Conservation (phyloP, 75 land plant species). For the Selaginella moellendorffii region DNA sequence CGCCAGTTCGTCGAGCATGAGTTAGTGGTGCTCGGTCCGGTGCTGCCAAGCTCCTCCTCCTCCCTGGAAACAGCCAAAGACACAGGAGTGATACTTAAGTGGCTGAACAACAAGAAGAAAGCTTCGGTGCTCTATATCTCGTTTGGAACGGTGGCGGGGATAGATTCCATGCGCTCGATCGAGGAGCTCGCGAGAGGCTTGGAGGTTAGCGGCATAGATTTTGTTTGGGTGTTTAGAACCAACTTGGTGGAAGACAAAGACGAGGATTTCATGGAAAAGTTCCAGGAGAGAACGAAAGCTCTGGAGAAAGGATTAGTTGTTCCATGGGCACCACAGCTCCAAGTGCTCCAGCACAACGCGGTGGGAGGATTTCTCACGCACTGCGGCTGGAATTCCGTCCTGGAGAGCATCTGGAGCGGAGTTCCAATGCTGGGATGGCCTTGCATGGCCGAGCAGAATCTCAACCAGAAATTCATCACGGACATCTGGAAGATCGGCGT, state of each 20-base stretch:
- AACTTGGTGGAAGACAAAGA: neutral
- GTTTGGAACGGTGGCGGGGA: constrained; percentile 29
- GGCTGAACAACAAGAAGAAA: constrained; percentile 26
- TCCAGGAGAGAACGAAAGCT: neutral
- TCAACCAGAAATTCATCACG: neutral
- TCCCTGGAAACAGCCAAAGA: neutral
- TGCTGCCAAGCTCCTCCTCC: neutral
- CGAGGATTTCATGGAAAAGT: neutral
- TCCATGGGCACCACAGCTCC: neutral
- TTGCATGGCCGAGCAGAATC: neutral
- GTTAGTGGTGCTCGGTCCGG: neutral
- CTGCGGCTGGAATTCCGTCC: neutral
- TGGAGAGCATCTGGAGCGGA: neutral
- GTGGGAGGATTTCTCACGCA: neutral
- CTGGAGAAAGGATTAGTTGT: neutral
- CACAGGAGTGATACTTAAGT: neutral
- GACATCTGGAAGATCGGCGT: neutral
- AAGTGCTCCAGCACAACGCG: neutral
- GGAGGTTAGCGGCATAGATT: constrained; percentile 23
- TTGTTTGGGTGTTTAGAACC: constrained; percentile 26
- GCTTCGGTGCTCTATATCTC: constrained; percentile 24
- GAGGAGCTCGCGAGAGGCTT: constrained; percentile 25
- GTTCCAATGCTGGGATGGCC: neutral
- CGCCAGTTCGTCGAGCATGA: neutral
- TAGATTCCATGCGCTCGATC: constrained; percentile 15